Base-by-base conservation (phyloP, 2,329 filamentous ascomycete species). In the Xylaria polymorpha region DNA sequence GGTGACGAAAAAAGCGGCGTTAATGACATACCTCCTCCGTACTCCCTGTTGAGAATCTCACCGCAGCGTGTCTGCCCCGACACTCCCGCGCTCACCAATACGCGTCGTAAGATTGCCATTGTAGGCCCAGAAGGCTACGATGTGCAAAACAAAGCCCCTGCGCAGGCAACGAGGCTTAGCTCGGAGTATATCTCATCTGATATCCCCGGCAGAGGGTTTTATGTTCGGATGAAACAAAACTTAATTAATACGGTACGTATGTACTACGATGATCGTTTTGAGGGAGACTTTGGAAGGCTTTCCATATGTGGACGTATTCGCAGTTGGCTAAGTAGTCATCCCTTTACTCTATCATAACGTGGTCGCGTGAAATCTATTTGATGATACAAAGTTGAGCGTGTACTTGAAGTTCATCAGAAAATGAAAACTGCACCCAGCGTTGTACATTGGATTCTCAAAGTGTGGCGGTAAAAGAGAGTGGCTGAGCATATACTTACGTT, bases 11-110 rank as follows among this genome's bases (percentile, higher is more conserved):
- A 48, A 43, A 63, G 37, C 12, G 41, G 61, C 20, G 22, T 37
- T 22, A 22, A 41, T 55, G 32, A 60, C 35, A 29, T 29, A n/a
- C n/a, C n/a, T n/a, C n/a, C n/a, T n/a, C n/a, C n/a, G n/a, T n/a
- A 39, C 48, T 61, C 37, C n/a, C n/a, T 48, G 35, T 65, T 25
- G 43, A 41, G 35, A 50, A 65, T 58, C 39, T 48, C 50, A 68
- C 66, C 39, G 48, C 55, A 56, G 15, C 37, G 46, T 64, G 44
- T 53, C 46, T 57, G 20, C 37, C 53, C 65, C 55, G 60, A 43
- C 29, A 35, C 58, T 18, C 37, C 64, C 58, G 58, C 18, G 3
- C 32, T 46, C 29, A 56, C 29, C 14, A 1, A 32, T 22, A 48
- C 6, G 6, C 20, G n/a, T 56, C 39, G 29, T 50, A 39, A 20